Evolutionary conservation across 73 alveolate species (phyloP).

Genomic region (Paraurostyla sp.): DNA sequence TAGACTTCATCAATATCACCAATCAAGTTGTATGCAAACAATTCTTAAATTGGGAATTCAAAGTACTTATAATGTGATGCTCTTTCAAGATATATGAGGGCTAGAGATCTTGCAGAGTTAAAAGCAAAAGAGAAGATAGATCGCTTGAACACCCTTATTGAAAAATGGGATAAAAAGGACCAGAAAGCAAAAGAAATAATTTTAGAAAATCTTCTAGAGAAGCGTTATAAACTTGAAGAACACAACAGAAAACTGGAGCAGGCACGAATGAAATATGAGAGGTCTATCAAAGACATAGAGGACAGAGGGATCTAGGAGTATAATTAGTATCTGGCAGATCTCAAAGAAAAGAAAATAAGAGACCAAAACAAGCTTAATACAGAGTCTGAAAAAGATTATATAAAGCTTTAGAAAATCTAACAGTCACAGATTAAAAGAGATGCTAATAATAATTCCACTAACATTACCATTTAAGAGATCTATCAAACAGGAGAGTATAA

Average conservation of each 20-base stretch:
- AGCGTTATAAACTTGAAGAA: neutral
- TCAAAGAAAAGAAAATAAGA: neutral
- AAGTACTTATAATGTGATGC: neutral
- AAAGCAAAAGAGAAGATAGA: slow-evolving; percentile 35
- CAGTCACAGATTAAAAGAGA: no score
- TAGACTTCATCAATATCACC: no score
- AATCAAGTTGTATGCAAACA: neutral
- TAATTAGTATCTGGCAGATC: neutral
- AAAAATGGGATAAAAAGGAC: slow-evolving; percentile 37
- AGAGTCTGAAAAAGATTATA: slow-evolving; percentile 21
- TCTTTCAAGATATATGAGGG: slow-evolving; percentile 16
- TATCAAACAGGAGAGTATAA: no score
- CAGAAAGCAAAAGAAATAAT: neutral
- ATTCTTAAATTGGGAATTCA: neutral
- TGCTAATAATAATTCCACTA: no score
- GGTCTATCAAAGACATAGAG: neutral
- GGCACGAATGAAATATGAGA: neutral
- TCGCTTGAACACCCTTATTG: neutral
- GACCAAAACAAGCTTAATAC: neutral
- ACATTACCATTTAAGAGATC: no score
- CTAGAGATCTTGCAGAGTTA: neutral
- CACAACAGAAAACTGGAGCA: neutral
- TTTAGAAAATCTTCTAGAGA: neutral
- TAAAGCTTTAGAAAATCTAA: neutral
- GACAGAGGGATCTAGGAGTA: slow-evolving; percentile 1